Evolutionary conservation across 2,329 filamentous ascomycete genomes (phyloP).

Genomic region (Fusarium brachygibbosum): DNA sequence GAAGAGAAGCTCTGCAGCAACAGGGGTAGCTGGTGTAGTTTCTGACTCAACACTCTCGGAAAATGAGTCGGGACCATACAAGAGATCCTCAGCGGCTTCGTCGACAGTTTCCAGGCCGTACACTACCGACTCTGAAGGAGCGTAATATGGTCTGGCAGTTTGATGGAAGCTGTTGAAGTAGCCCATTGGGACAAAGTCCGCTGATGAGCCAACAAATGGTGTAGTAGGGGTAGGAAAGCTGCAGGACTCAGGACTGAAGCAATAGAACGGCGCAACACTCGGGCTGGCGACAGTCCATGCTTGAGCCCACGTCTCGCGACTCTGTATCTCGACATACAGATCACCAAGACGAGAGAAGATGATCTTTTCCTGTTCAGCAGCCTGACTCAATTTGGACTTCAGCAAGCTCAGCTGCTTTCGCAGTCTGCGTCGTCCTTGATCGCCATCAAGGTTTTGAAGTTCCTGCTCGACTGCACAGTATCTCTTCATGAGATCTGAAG

Average conservation of each 20-base stretch:
- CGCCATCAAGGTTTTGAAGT: conserved; percentile 42
- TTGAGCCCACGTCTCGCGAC: conserved; percentile 57
- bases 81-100: conserved; percentile 42
- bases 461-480: conserved; percentile 56
- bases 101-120: conserved; percentile 47
- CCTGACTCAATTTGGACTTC: conserved; percentile 59
- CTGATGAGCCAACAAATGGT: conserved; percentile 48
- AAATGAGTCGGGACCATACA: conserved; percentile 10
- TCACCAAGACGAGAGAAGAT: conserved; percentile 64
- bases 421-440: conserved; percentile 51
- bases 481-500: conserved; percentile 56
- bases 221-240: conserved; percentile 39
- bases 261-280: conserved; percentile 21
- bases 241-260: conserved; percentile 32
- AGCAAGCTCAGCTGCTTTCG: conserved; percentile 60
- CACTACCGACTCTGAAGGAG: conserved; percentile 5
- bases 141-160: conserved; percentile 1
- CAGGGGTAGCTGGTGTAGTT: conserved; percentile 20
- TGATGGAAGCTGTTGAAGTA: conserved; percentile 35
- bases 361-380: conserved; percentile 61
- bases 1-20: neutral
- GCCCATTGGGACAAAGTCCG: conserved; percentile 52
- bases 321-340: conserved; percentile 63
- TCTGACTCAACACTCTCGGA: conserved; percentile 8
- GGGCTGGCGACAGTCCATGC: conserved; percentile 29